phyloP scores from a whole-genome alignment of 192 early-diverging fungal species.

The Coemansia furcata region DNA sequence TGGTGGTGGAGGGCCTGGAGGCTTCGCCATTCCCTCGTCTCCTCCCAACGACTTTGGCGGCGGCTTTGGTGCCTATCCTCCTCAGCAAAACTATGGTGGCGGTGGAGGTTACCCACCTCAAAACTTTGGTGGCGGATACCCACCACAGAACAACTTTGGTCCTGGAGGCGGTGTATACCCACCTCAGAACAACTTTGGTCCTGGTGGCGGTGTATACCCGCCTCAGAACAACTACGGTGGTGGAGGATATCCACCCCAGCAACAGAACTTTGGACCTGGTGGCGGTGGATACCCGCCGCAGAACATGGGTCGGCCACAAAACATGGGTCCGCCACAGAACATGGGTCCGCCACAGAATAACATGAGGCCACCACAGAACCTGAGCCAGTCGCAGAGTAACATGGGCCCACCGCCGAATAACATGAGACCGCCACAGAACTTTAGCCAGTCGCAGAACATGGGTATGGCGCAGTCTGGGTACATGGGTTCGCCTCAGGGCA shows the following conservation, averaged over 20 bases:
- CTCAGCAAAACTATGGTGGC: background rate
- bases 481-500: conserved; percentile 3
- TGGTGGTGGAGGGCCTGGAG: conserved; percentile 12
- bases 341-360: background rate
- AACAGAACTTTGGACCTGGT: conserved; percentile 2
- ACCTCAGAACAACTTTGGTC: background rate
- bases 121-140: conserved; percentile 21
- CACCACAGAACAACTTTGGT: conserved; percentile 4
- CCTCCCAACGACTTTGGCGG: conserved; percentile 3
- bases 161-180: conserved; percentile 12
- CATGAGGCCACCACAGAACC: background rate
- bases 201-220: conserved; percentile 3
- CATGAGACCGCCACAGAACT: background rate
- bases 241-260: background rate
- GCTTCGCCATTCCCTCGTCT: conserved; percentile 8
- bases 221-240: conserved; percentile 9
- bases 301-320: background rate
- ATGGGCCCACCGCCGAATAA: background rate
- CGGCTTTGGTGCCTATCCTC: conserved; percentile 2
- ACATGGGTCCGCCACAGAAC: conserved; percentile 1
- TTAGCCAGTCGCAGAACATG: background rate
- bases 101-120: too few species aligned
- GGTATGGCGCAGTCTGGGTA: background rate
- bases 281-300: background rate
- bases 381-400: background rate